Base-by-base conservation (phyloP, 176 grass and related monocot species). In the Hyparrhenia diplandra region DNA sequence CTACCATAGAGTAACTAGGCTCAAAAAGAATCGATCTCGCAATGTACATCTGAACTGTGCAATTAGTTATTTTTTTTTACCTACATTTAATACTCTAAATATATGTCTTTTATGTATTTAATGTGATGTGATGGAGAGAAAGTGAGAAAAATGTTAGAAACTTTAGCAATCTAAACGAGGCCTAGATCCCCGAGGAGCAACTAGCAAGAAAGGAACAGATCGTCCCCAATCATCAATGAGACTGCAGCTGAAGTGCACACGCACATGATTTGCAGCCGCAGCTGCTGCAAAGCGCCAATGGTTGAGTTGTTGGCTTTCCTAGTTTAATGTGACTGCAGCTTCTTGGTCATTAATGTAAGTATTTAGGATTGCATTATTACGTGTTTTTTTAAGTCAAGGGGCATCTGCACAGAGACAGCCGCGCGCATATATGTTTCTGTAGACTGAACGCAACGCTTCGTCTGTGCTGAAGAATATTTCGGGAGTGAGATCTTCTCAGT, bases 141-240 rank as follows among this genome's bases (percentile, higher is more conserved):
- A n/a, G n/a, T n/a, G n/a, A n/a, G n/a, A n/a, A n/a, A n/a, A n/a
- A n/a, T n/a, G n/a, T n/a, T n/a, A n/a, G n/a, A n/a, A n/a, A n/a
- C n/a, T n/a, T n/a, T n/a, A n/a, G n/a, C n/a, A n/a, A n/a, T n/a
- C n/a, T n/a, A n/a, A n/a, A n/a, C n/a, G n/a, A n/a, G n/a, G n/a
- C n/a, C n/a, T n/a, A n/a, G 42, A 83, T 78, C 47, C 36, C 70
- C 74, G 1, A 61, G 20, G 54, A 78, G 30, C 55, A 52, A 85
- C 74, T 85, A 71, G 73, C 51, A 70, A 78, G 65, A 78, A 78
- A 85, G 67, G 23, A 72, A 73, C 57, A 64, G 0, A 72, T 62
- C 58, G 3, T 25, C 25, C 24, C 52, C 1, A 60, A 23, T 70
- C 64, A 31, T 77, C 64, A 69, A 24, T 40, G 6, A 36, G 2